Conservation (phyloP, 305 asterid genomes). For the Solanum hybrid region DNA sequence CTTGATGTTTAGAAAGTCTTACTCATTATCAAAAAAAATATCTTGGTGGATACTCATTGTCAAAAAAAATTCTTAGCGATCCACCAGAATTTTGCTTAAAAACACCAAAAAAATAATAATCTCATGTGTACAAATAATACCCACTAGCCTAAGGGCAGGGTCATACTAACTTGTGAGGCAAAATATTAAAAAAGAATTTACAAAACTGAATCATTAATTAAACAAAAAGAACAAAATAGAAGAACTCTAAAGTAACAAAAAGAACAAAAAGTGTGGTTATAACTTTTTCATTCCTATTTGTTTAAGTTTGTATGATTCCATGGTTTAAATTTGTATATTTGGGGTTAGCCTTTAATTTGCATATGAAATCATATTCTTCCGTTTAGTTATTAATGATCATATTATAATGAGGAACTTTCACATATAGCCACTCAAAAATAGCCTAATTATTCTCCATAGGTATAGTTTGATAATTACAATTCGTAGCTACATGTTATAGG, state of each 20-base stretch:
- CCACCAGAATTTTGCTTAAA: background rate
- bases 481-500: too few species aligned
- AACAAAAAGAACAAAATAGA: background rate
- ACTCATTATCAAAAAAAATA: background rate
- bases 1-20: background rate
- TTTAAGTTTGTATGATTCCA: background rate
- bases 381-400: background rate
- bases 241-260: background rate
- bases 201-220: background rate
- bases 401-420: background rate
- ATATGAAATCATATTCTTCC: background rate
- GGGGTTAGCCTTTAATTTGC: background rate
- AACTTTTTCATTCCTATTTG: background rate
- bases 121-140: background rate
- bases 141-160: background rate
- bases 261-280: background rate
- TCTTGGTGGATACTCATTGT: too few species aligned
- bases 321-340: background rate
- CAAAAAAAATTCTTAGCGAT: too few species aligned
- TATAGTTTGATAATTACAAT: too few species aligned
- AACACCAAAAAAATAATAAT: background rate
- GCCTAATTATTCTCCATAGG: too few species aligned
- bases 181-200: background rate
- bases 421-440: too few species aligned
- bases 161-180: background rate